These are phyloP conservation scores for Ceratobasidium sp. DNA, from an alignment of 1,284 basidiomycete genomes.

Conservation along the genomic window DNA sequence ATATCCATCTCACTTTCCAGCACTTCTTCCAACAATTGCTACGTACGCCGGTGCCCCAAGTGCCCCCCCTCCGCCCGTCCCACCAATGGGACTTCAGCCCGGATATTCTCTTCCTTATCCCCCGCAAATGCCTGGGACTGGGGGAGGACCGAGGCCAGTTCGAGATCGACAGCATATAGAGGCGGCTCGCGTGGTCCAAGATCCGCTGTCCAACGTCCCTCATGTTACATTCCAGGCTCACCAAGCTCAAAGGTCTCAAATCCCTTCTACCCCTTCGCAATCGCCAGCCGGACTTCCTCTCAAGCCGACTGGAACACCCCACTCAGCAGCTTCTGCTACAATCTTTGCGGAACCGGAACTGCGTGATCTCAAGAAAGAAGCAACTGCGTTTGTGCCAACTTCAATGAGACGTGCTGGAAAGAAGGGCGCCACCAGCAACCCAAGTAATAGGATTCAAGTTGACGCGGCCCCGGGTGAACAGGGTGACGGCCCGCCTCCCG, in stretches of 20 bases:
- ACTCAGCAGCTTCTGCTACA: conserved; percentile 61
- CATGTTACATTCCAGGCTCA: conserved; percentile 50
- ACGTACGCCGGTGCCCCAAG: conserved; percentile 8
- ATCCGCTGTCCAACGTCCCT: conserved; percentile 51
- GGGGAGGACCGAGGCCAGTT: conserved; percentile 23
- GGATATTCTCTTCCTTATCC: conserved; percentile 29
- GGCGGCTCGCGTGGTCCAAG: conserved; percentile 47
- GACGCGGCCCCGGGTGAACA: conserved; percentile 39
- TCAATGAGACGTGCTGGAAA: conserved; percentile 48
- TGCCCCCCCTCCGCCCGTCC: conserved; percentile 43
- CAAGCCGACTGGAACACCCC: conserved; percentile 39
- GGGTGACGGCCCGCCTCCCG: conserved; percentile 1
- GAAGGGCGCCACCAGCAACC: conserved; percentile 7
- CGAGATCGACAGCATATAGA: conserved; percentile 42
- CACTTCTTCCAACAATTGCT: conserved; percentile 44
- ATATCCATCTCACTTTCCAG: conserved; percentile 39
- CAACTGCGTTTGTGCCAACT: conserved; percentile 83
- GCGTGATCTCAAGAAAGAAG: conserved; percentile 90
- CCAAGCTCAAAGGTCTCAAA: conserved; percentile 46
- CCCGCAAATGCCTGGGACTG: conserved; percentile 33
- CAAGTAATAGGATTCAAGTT: conserved; percentile 3
- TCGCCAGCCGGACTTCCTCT: conserved; percentile 18
- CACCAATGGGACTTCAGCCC: conserved; percentile 38
- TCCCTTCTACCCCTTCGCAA: conserved; percentile 38
- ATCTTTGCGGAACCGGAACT: conserved; percentile 84